A percentile compares a stretch with the other conserved stretches of the same genome.
Conservation (phyloP, 257 asterid species). For the Lycium ferocissimum region DNA sequence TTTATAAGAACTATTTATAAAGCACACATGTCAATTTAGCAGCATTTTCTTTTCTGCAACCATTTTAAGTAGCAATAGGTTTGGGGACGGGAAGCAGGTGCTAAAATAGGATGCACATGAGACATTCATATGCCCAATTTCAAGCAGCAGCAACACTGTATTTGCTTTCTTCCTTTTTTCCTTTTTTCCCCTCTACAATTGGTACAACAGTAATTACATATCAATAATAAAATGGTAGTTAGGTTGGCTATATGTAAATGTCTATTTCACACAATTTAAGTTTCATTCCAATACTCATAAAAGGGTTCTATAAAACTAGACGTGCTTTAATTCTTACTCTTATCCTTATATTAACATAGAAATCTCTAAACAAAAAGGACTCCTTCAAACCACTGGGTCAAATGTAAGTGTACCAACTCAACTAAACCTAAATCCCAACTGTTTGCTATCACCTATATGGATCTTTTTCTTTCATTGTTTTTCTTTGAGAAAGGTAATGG, state of each 20-base stretch:
- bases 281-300: background rate
- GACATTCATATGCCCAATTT: constrained; percentile 9
- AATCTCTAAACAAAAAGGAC: background rate
- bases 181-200: background rate
- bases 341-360: background rate
- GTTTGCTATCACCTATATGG: background rate
- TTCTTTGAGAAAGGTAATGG: background rate
- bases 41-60: constrained; percentile 4
- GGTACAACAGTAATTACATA: background rate
- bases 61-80: background rate
- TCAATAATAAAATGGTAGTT: background rate
- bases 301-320: background rate
- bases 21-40: background rate
- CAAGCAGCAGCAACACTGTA: constrained; percentile 1
- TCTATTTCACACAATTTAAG: constrained; percentile 2
- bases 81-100: constrained; percentile 2
- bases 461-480: background rate
- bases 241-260: background rate
- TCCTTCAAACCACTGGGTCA: background rate
- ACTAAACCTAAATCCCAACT: background rate
- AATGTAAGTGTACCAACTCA: background rate
- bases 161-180: background rate
- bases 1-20: background rate
- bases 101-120: background rate
- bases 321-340: background rate